Percentiles rank a stretch among this genome's conserved stretches.
Evolutionary conservation across 2,329 filamentous ascomycete species (phyloP).

Genomic region (Nothomitra cinnamomea): DNA sequence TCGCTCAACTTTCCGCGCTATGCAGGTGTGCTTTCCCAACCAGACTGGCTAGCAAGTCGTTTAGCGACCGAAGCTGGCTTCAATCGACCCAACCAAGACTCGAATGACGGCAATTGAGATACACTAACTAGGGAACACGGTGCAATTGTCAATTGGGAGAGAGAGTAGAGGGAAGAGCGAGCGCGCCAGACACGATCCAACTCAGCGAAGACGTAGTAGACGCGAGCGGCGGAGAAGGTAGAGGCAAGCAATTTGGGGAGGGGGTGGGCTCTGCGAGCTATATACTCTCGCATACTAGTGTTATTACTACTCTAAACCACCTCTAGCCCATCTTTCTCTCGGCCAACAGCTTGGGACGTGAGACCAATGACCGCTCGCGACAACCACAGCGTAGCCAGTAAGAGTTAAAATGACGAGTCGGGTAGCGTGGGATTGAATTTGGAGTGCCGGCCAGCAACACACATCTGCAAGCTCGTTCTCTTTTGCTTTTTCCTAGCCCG

Average conservation of each 20-base stretch:
- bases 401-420: too few species aligned
- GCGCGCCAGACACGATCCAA: background rate
- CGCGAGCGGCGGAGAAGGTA: background rate
- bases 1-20: background rate
- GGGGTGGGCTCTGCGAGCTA: background rate
- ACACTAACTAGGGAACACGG: too few species aligned
- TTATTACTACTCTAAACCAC: too few species aligned
- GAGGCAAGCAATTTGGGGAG: background rate
- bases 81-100: background rate
- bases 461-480: too few species aligned
- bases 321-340: too few species aligned
- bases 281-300: background rate
- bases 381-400: too few species aligned
- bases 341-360: too few species aligned
- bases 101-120: too few species aligned
- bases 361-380: too few species aligned
- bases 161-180: background rate
- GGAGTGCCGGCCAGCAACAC: too few species aligned
- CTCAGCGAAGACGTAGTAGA: background rate
- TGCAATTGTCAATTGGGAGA: background rate
- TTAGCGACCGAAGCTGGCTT: background rate
- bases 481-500: too few species aligned
- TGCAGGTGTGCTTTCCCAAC: background rate
- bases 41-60: background rate
- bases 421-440: too few species aligned